Conservation (phyloP, 2,329 filamentous ascomycete genomes). For the Fusarium hostae region DNA sequence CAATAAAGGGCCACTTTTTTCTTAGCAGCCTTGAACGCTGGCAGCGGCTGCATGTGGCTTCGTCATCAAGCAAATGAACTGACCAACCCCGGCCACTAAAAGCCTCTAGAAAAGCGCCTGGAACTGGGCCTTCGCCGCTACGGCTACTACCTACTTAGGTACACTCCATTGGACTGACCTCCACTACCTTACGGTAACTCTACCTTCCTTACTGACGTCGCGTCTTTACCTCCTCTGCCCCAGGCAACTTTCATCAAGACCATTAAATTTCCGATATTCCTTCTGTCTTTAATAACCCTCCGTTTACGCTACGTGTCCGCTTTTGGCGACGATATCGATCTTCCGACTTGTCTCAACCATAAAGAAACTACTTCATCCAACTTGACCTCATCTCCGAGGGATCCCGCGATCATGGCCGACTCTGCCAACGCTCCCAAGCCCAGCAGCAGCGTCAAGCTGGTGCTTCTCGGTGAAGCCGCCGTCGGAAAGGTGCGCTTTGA, state of each 20-base stretch:
- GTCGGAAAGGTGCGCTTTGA: constrained; percentile 85
- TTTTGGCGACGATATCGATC: constrained; percentile 1
- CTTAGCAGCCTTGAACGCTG: constrained; percentile 1
- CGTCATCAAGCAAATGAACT: constrained; percentile 39
- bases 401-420: constrained; percentile 52
- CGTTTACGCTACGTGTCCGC: constrained; percentile 13
- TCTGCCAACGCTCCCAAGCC: constrained; percentile 81
- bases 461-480: constrained; percentile 95
- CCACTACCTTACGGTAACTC: constrained; percentile 4
- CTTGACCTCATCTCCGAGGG: constrained; percentile 30
- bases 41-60: constrained; percentile 34
- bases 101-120: constrained; percentile 16
- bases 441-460: constrained; percentile 99
- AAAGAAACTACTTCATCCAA: constrained; percentile 2
- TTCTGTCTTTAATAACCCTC: background rate
- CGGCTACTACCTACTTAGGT: constrained; percentile 12
- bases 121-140: constrained; percentile 17
- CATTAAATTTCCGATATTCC: constrained; percentile 4
- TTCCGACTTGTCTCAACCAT: constrained; percentile 1
- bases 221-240: constrained; percentile 35
- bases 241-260: constrained; percentile 32
- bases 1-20: constrained; percentile 13
- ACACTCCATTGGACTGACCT: background rate
- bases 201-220: constrained; percentile 29
- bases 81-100: constrained; percentile 43